phyloP scores from a whole-genome alignment of 768 basidiomycete species.

The Pisolithus microcarpus region DNA sequence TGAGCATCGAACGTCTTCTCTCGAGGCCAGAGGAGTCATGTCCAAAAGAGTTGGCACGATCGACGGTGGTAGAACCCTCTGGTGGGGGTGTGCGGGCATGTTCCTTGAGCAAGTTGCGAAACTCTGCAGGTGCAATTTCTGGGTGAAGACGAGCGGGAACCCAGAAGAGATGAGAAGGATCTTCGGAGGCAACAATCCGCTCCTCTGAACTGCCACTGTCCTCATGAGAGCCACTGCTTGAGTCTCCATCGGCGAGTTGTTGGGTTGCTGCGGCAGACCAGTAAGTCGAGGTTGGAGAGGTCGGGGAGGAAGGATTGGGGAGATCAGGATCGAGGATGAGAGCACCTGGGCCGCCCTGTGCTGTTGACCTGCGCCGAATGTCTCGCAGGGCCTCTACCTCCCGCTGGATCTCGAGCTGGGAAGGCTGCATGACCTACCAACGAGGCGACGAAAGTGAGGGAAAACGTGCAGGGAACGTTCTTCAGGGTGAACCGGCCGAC shows the following conservation, averaged over 20 bases:
- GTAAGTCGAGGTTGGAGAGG: constrained; percentile 49
- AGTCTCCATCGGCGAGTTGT: constrained; percentile 38
- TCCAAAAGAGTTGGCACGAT: constrained; percentile 39
- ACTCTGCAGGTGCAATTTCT: constrained; percentile 95
- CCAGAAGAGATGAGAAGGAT: constrained; percentile 95
- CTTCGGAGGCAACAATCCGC: constrained; percentile 40
- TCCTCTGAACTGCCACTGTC: constrained; percentile 33
- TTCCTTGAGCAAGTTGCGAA: constrained; percentile 90
- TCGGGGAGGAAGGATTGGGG: constrained; percentile 60
- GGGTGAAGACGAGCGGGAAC: constrained; percentile 95
- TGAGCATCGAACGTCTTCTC: constrained; percentile 89
- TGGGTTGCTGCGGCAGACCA: constrained; percentile 36
- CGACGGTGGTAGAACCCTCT: constrained; percentile 37
- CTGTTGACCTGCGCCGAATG: constrained; percentile 75
- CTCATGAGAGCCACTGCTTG: constrained; percentile 35
- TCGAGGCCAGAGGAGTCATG: constrained; percentile 46
- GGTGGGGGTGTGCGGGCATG: constrained; percentile 63
- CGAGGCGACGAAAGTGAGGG: constrained; percentile 1
- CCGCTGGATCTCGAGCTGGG: constrained; percentile 77
- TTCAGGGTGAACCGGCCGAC: constrained; percentile 5
- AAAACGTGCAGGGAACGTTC: constrained; percentile 11
- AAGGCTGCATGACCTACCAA: constrained; percentile 52
- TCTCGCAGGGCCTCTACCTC: constrained; percentile 83
- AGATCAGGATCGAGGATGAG: constrained; percentile 89
- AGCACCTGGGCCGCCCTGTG: constrained; percentile 66